Conservation (phyloP, 2,329 filamentous ascomycete species). For the Ceratocystis colombiana region DNA sequence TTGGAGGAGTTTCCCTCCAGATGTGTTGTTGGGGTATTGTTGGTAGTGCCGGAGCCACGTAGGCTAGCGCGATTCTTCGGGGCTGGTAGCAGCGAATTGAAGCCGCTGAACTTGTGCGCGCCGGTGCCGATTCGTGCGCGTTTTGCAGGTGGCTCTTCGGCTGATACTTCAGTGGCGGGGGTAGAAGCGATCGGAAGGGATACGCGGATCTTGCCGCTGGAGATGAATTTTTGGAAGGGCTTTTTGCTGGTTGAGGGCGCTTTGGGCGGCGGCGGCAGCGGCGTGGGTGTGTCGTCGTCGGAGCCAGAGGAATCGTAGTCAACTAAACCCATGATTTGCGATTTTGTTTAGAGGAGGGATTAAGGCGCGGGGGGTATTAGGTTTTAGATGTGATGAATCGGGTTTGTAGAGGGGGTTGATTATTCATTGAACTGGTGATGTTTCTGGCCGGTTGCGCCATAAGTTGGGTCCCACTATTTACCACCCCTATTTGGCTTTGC, state of each 20-base stretch:
- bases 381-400: background rate
- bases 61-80: constrained; percentile 52
- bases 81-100: constrained; percentile 77
- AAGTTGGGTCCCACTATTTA: no score
- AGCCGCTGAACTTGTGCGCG: constrained; percentile 61
- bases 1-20: constrained; percentile 25
- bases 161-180: constrained; percentile 31
- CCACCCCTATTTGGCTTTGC: no score
- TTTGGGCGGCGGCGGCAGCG: constrained; percentile 31
- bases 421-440: no score
- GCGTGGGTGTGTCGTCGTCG: constrained; percentile 44
- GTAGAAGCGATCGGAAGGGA: constrained; percentile 52
- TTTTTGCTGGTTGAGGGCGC: constrained; percentile 38
- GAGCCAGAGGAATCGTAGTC: constrained; percentile 71
- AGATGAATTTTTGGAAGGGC: constrained; percentile 67
- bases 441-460: no score
- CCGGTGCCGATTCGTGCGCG: constrained; percentile 52
- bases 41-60: constrained; percentile 26
- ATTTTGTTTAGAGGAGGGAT: background rate
- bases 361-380: background rate
- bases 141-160: constrained; percentile 53
- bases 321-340: constrained; percentile 58
- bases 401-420: background rate
- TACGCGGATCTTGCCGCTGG: constrained; percentile 75
- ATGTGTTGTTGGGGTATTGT: background rate